These are phyloP conservation scores for Aspergillus viridinutans DNA, from an alignment of 2,329 filamentous ascomycete species.

Conservation along the genomic window DNA sequence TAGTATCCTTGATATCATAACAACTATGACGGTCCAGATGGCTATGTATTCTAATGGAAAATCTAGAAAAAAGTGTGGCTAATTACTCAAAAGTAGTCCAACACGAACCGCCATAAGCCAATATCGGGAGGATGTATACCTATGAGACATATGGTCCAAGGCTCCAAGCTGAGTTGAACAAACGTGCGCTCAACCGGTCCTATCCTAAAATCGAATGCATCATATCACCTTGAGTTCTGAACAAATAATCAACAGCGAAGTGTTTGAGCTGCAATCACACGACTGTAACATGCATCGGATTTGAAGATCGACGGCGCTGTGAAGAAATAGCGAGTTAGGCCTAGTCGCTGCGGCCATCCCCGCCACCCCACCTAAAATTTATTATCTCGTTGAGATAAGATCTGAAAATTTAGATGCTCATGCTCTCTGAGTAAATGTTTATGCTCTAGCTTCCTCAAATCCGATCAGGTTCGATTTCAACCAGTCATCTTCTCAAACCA, in stretches of 20 bases:
- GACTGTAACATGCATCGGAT: neutral
- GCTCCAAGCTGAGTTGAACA: neutral
- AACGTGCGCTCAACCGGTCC: neutral
- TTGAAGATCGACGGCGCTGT: conserved; percentile 2
- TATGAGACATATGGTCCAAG: neutral
- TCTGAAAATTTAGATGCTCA: conserved; percentile 25
- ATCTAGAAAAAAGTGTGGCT: neutral
- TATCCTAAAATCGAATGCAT: neutral
- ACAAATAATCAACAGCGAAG: neutral
- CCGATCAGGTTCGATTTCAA: neutral
- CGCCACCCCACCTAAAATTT: conserved; percentile 38
- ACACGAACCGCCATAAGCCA: neutral
- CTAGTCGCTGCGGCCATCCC: conserved; percentile 19
- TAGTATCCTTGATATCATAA: neutral
- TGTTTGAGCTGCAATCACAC: neutral
- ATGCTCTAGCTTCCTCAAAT: neutral
- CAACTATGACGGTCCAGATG: neutral
- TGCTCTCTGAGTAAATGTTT: conserved; percentile 7
- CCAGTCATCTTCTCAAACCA: neutral
- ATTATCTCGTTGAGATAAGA: conserved; percentile 31
- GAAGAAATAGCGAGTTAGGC: conserved; percentile 7
- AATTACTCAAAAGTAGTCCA: neutral
- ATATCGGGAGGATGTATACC: neutral
- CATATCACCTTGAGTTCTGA: neutral
- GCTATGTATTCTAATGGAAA: neutral